Base-by-base conservation (phyloP, 2,329 filamentous ascomycete genomes). In the Fusarium stilboides region DNA sequence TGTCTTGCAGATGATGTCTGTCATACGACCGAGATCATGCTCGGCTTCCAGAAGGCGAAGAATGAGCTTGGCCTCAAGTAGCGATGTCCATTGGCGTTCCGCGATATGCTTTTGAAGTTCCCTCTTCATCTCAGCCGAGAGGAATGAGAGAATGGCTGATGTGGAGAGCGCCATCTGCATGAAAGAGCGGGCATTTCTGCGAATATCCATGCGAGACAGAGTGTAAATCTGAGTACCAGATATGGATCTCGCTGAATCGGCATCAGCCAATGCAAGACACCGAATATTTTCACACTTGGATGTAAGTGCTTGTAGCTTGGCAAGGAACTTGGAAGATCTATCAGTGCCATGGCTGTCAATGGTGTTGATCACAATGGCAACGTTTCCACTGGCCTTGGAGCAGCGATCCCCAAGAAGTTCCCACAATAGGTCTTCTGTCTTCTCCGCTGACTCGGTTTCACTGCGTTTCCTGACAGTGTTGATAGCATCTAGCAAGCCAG, bases 331-430 rank as follows among this genome's bases (percentile, higher is more conserved):
- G 17, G 47, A 26, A 0, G 47, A 50, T 12, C 20, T 9, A 40
- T 40, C 33, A 12, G 47, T 26, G 0, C 33, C 47, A 2, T 50
- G 47, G 12, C 20, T 19, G 33, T 50, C 47, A 9, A 50, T 50
- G 8, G 47, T 50, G 8, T 50, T 50, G 33, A 50, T 40, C 0
- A 50, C 47, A 19, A 50, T 50, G 6, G 47, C 47, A 6, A 50
- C 47, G 6, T 50, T 40, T 12, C 47, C 47, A 13, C 47, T 50
- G 17, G 47, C 47, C 6, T 50, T 50, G 13, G 47, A 50, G 17
- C 47, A 50, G 8, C 47, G 47, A 1, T 50, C 47, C 0, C 14
- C 17, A 1, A 50, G 12, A 40, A 50, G 47, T 8, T 50, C 47
- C 47, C 47, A 50, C 17, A 50, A 0, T 0, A 50, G 17, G 17